Conservation (phyloP, 202 grass and related monocot genomes). For the Carex sylvatica region DNA sequence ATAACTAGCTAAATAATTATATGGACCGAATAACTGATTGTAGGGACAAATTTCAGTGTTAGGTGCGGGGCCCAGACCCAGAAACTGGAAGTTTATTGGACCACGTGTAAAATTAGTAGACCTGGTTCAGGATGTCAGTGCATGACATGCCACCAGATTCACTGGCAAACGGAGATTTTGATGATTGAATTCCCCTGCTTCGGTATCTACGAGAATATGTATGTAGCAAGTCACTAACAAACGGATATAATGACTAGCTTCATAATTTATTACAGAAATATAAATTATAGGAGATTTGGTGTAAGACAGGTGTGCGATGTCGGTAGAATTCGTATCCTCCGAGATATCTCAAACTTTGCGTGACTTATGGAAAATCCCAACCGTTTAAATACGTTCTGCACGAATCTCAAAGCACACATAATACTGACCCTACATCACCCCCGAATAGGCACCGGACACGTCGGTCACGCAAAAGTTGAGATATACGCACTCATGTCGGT, state of each 20-base stretch:
- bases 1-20: neutral
- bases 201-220: neutral
- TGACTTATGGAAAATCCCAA: no score
- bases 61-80: neutral
- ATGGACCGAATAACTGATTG: neutral
- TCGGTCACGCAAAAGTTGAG: no score
- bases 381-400: no score
- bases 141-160: constrained; percentile 12
- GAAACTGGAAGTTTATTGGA: neutral
- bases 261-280: neutral
- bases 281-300: neutral
- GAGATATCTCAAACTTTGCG: no score
- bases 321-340: neutral
- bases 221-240: neutral
- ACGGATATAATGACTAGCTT: neutral
- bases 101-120: neutral
- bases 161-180: neutral
- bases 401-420: no score
- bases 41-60: neutral
- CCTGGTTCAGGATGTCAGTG: neutral
- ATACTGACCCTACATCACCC: no score
- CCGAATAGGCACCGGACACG: no score
- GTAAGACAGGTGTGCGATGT: constrained; percentile 1
- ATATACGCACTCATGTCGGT: no score
- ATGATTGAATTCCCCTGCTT: neutral